Evolutionary conservation across 768 basidiomycete species (phyloP).

Genomic region (Gymnopilus dilepis): DNA sequence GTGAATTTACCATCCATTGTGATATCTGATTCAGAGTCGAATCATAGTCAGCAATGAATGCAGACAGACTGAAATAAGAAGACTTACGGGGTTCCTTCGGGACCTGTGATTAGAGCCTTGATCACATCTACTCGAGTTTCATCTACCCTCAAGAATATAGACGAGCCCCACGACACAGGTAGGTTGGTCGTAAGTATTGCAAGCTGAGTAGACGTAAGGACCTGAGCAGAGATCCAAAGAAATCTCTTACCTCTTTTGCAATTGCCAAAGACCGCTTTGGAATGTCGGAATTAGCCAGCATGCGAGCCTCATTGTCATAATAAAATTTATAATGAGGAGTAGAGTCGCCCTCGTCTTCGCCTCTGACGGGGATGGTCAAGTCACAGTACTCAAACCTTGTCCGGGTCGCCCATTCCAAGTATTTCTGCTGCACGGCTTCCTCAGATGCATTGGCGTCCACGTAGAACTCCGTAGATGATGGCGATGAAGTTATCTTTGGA

Average conservation of each 20-base stretch:
- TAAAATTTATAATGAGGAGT: conserved; percentile 81
- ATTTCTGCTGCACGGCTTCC: conserved; percentile 69
- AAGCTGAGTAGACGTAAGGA: conserved; percentile 54
- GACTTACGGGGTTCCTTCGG: conserved; percentile 90
- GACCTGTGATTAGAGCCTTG: conserved; percentile 91
- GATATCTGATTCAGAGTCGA: conserved; percentile 54
- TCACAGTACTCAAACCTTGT: conserved; percentile 94
- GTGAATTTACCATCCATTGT: conserved; percentile 83
- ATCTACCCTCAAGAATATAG: conserved; percentile 91
- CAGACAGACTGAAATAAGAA: background rate
- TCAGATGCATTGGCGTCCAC: conserved; percentile 65
- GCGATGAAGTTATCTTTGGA: conserved; percentile 70
- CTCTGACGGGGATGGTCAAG: conserved; percentile 51
- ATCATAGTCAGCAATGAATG: conserved; percentile 12
- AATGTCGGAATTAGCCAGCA: conserved; percentile 84
- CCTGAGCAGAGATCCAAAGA: conserved; percentile 10
- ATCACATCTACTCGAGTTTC: conserved; percentile 91
- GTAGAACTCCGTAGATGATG: conserved; percentile 37
- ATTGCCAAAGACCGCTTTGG: conserved; percentile 93
- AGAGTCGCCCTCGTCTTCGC: conserved; percentile 48
- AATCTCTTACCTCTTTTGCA: conserved; percentile 80
- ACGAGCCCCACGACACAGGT: conserved; percentile 95
- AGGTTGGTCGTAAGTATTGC: conserved; percentile 93
- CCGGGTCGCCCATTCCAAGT: conserved; percentile 83
- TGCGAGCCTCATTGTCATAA: conserved; percentile 82